These are phyloP conservation scores for Lasiodiplodia gonubiensis DNA, from an alignment of 2,329 filamentous ascomycete genomes.

Conservation along the genomic window DNA sequence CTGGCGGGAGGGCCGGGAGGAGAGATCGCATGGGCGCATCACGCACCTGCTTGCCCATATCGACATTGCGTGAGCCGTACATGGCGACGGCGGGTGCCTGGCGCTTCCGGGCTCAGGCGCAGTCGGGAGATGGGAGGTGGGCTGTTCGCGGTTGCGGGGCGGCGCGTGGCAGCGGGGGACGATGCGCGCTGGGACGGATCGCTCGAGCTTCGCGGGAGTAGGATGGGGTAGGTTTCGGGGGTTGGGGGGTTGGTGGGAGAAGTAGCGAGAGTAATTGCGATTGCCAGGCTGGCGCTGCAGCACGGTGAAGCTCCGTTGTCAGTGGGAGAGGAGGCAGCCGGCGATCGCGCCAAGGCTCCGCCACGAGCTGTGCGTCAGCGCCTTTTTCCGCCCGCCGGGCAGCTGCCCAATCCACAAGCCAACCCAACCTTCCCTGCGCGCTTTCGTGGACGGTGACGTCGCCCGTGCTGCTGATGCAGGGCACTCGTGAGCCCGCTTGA, in stretches of 20 bases:
- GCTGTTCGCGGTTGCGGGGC: conserved; percentile 7
- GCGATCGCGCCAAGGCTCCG: conserved; percentile 22
- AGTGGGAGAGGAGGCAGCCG: conserved; percentile 19
- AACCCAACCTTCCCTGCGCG: conserved; percentile 20
- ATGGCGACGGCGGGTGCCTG: conserved; percentile 29
- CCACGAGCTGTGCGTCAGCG: conserved; percentile 27
- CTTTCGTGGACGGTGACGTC: conserved; percentile 27
- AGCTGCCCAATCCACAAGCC: conserved; percentile 10
- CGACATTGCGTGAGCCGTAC: conserved; percentile 60
- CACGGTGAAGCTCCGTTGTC: conserved; percentile 26
- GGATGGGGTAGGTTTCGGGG: not conserved
- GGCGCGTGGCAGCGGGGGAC: not conserved
- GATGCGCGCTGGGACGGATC: not conserved
- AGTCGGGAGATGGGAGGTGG: conserved; percentile 19
- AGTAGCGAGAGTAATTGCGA: conserved; percentile 16
- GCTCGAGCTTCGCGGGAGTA: not conserved
- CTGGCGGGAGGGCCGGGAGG: not conserved
- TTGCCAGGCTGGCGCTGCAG: conserved; percentile 21
- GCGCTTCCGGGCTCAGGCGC: conserved; percentile 26
- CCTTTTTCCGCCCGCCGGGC: conserved; percentile 13
- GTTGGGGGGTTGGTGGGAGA: not conserved
- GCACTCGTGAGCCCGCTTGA: not conserved
- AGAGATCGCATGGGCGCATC: not conserved
- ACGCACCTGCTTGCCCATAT: conserved; percentile 64
- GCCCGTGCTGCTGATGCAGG: not conserved